These are phyloP conservation scores for Lasiodiplodia theobromae DNA, from an alignment of 2,329 filamentous ascomycete species.

Conservation along the genomic window DNA sequence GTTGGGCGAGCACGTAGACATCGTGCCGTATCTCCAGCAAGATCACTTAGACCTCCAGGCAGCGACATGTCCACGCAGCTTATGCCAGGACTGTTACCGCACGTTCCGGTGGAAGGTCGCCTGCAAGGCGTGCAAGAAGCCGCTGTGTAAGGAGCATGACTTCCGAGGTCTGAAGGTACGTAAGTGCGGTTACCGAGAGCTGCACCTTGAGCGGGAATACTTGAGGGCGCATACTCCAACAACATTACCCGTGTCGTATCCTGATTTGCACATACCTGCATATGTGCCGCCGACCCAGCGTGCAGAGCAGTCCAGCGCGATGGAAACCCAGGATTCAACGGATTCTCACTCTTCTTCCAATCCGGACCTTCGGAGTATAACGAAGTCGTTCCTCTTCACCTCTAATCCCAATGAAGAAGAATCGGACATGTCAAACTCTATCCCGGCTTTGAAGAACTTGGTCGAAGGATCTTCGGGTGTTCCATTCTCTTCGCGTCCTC, in stretches of 20 bases:
- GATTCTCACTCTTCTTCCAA: conserved; percentile 15
- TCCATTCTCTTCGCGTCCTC: conserved; percentile 43
- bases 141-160: conserved; percentile 67
- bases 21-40: conserved; percentile 48
- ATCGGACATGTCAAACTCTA: conserved; percentile 15
- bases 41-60: conserved; percentile 52
- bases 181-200: conserved; percentile 64
- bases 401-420: conserved; percentile 12
- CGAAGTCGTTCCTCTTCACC: conserved; percentile 12
- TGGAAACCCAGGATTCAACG: conserved; percentile 9
- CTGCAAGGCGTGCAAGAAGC: conserved; percentile 63
- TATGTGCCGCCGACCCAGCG: conserved; percentile 22
- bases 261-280: conserved; percentile 39
- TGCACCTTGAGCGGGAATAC: conserved; percentile 57
- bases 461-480: conserved; percentile 26
- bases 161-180: conserved; percentile 63
- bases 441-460: background rate
- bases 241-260: background rate
- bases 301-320: conserved; percentile 13
- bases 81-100: conserved; percentile 65
- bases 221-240: conserved; percentile 40
- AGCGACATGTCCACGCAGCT: conserved; percentile 60
- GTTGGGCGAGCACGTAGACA: conserved; percentile 49
- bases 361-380: conserved; percentile 15
- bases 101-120: conserved; percentile 67